A percentile compares a stretch with the other conserved stretches of the same genome.
phyloP scores from a whole-genome alignment of 1,284 basidiomycete species.

The Irpex sp. region DNA sequence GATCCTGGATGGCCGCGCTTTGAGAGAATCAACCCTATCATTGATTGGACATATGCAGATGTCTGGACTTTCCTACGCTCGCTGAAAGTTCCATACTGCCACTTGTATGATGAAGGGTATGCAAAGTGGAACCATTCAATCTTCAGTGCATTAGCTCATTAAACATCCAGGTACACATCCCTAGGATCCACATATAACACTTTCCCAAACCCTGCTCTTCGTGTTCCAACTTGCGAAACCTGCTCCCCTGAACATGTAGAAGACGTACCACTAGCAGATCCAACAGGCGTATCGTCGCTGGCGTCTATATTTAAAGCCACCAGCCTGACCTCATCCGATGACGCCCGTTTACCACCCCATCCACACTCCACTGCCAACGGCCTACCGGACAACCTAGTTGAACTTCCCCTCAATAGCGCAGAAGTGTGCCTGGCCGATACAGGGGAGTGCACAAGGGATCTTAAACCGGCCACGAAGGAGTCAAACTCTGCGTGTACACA shows the following conservation, averaged over 20 bases:
- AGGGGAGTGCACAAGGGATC: conserved; percentile 8
- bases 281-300: not conserved
- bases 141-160: not conserved
- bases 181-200: conserved; percentile 96
- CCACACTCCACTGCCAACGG: not conserved
- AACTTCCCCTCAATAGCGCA: conserved; percentile 13
- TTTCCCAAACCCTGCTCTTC: conserved; percentile 84
- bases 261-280: not conserved
- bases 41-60: conserved; percentile 90
- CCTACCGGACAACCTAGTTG: conserved; percentile 13
- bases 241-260: not conserved
- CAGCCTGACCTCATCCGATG: not conserved
- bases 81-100: conserved; percentile 82
- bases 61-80: conserved; percentile 87
- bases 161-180: conserved; percentile 78
- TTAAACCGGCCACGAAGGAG: conserved; percentile 1
- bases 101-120: conserved; percentile 89
- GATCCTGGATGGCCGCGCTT: conserved; percentile 89
- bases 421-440: conserved; percentile 15
- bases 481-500: conserved; percentile 10
- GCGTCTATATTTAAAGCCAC: conserved; percentile 2
- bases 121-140: conserved; percentile 18
- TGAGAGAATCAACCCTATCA: conserved; percentile 92
- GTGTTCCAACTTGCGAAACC: conserved; percentile 30
- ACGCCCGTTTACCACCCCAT: conserved; percentile 1